Evolutionary conservation across 164 flowering plant genomes (phyloP), one percentile per base, ranked within the genome.

Genomic region (Nymphaea thermarum): DNA sequence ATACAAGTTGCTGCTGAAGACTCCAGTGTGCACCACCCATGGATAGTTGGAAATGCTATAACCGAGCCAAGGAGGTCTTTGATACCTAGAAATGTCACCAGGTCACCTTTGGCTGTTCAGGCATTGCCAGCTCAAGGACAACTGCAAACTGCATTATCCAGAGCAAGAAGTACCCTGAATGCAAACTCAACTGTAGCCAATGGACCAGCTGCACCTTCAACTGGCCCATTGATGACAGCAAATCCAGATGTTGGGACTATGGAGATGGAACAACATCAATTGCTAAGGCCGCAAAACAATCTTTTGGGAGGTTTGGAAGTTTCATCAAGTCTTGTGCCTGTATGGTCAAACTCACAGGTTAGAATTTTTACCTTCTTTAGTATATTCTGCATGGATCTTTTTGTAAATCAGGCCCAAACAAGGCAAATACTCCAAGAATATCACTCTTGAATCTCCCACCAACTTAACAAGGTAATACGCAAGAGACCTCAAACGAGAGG

Each of bases 101-200:
- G 91, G 76, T 70, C 71, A 18, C 88, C 93, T 43, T 57, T 72
- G 68, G 91, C 86, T 43, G 65, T 85, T 68, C 92, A 89, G 78
- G 88, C 88, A 51, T 86, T 87, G 47, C 89, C 98, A 8, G 89
- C 81, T 1, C 84, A 67, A 71, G 11, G 75, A 36, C 79, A 63
- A 43, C 60, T 67, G 43, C 71, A 80, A 43, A 63, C 42, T 65
- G 44, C 74, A 42, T 76, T 69, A 69, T 71, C 74, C 69, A 41
- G 76, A 42, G 76, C 81, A 64, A 42, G 60, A 44, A 72, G 43
- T 65, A n/a, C 41, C 12, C 43, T 16, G 16, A 42, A 44, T 62
- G 25, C 72, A 64, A 71, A 47, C 73, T 12, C 75, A 14, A 62
- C 71, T 60, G 68, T 65, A 3, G 64, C 79, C 3, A 67, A 59